phyloP scores from a whole-genome alignment of 306 rosid species.

The Crotalaria pallida region DNA sequence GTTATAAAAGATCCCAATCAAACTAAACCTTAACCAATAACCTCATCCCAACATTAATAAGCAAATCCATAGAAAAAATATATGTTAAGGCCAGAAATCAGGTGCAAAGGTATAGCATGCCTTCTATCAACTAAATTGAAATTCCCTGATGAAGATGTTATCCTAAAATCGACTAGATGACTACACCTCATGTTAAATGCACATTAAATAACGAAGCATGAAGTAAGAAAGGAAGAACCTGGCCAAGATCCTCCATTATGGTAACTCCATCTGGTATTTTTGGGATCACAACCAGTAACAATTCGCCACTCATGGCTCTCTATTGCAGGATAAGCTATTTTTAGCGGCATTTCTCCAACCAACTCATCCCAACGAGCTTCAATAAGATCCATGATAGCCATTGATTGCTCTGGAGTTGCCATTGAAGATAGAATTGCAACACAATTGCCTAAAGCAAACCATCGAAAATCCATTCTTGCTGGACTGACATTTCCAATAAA shows the following conservation, averaged over 20 bases:
- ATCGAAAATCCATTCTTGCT: constrained; percentile 93
- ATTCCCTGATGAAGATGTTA: background rate
- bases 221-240: constrained; percentile 49
- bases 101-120: background rate
- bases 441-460: constrained; percentile 91
- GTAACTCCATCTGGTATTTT: constrained; percentile 95
- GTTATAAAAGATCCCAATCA: background rate
- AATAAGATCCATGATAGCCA: constrained; percentile 91
- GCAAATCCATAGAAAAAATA: background rate
- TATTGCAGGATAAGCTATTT: constrained; percentile 79
- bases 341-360: constrained; percentile 90
- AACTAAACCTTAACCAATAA: constrained; percentile 8
- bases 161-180: background rate
- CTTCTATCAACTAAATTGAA: background rate
- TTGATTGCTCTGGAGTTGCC: constrained; percentile 86
- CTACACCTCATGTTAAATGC: background rate
- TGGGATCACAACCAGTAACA: constrained; percentile 91
- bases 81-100: background rate
- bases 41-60: background rate
- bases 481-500: constrained; percentile 92
- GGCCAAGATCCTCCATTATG: constrained; percentile 99
- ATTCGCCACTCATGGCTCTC: constrained; percentile 90
- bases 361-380: constrained; percentile 96
- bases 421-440: constrained; percentile 80
- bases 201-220: background rate